These are phyloP conservation scores for Phoenix dactylifera DNA, from an alignment of 176 grass and related monocot species.

Conservation along the genomic window DNA sequence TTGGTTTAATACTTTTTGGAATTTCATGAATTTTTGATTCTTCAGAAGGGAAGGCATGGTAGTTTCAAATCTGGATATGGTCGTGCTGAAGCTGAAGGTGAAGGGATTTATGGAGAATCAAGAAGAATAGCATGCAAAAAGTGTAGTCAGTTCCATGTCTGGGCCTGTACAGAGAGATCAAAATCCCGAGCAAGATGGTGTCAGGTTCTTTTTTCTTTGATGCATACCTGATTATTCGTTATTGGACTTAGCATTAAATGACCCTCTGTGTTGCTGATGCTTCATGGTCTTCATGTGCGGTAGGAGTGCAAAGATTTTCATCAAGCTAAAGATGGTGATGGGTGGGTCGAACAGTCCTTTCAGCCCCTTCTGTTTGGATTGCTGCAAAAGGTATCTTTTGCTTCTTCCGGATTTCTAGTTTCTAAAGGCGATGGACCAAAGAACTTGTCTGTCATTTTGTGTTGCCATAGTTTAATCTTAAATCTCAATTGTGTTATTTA, in stretches of 20 bases:
- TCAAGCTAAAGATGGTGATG: constrained; percentile 97
- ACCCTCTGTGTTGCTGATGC: neutral
- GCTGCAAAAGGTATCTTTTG: constrained; percentile 54
- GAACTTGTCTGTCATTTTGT: neutral
- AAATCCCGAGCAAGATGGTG: constrained; percentile 97
- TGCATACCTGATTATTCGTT: too few relatives aligned
- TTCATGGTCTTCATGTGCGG: neutral
- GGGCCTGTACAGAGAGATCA: constrained; percentile 74
- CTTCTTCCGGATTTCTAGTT: constrained; percentile 15
- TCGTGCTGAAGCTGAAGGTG: constrained; percentile 75
- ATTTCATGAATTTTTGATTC: constrained; percentile 22
- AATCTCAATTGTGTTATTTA: too few relatives aligned
- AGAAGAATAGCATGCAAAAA: constrained; percentile 96
- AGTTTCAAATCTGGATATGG: constrained; percentile 61
- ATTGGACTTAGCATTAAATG: too few relatives aligned
- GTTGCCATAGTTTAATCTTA: too few relatives aligned
- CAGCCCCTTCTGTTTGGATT: constrained; percentile 77
- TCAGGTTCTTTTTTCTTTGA: constrained; percentile 43
- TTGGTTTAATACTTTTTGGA: neutral
- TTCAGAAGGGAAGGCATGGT: constrained; percentile 65
- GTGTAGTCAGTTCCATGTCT: constrained; percentile 72
- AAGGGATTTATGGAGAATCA: constrained; percentile 53
- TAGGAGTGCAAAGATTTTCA: constrained; percentile 98
- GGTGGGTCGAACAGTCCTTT: constrained; percentile 97
- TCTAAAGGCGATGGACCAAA: neutral